Evolutionary conservation across 805 yeast genomes (phyloP).

Genomic region (Candida silvatica): DNA sequence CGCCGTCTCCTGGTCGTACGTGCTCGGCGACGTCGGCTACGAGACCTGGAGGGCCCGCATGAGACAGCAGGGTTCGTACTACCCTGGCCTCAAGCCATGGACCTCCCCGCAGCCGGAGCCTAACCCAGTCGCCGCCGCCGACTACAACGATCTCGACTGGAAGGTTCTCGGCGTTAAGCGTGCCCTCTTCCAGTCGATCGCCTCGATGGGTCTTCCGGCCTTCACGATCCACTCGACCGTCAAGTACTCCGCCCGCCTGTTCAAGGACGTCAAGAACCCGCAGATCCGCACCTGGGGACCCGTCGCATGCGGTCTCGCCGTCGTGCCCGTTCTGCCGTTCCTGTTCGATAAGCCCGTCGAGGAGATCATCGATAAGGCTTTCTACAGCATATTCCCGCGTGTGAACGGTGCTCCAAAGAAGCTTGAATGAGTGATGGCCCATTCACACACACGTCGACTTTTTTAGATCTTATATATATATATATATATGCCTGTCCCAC

Average conservation of each 20-base stretch:
- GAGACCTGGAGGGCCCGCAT: constrained; percentile 66
- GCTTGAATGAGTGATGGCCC: too few species aligned
- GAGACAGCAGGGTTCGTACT: constrained; percentile 56
- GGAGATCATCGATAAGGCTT: constrained; percentile 56
- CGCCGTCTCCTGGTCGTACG: constrained; percentile 68
- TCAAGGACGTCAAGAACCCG: constrained; percentile 45
- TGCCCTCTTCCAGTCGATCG: constrained; percentile 73
- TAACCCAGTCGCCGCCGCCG: constrained; percentile 29
- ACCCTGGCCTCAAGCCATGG: constrained; percentile 64
- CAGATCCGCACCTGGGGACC: constrained; percentile 60
- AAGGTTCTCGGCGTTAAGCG: constrained; percentile 54
- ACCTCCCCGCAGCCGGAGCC: constrained; percentile 33
- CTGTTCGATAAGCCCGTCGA: constrained; percentile 81
- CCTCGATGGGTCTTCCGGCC: constrained; percentile 84
- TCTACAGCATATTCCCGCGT: too few species aligned
- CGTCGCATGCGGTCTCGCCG: constrained; percentile 65
- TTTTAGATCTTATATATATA: too few species aligned
- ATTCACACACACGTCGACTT: too few species aligned
- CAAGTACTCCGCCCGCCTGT: constrained; percentile 53
- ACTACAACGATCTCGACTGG: constrained; percentile 51
- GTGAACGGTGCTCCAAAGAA: too few species aligned
- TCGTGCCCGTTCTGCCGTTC: constrained; percentile 72
- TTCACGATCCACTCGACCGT: constrained; percentile 76
- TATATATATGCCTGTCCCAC: too few species aligned
- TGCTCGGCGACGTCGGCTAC: constrained; percentile 65